Conservation (phyloP, 2,329 filamentous ascomycete species). For the Herpotrichia juniperi region DNA sequence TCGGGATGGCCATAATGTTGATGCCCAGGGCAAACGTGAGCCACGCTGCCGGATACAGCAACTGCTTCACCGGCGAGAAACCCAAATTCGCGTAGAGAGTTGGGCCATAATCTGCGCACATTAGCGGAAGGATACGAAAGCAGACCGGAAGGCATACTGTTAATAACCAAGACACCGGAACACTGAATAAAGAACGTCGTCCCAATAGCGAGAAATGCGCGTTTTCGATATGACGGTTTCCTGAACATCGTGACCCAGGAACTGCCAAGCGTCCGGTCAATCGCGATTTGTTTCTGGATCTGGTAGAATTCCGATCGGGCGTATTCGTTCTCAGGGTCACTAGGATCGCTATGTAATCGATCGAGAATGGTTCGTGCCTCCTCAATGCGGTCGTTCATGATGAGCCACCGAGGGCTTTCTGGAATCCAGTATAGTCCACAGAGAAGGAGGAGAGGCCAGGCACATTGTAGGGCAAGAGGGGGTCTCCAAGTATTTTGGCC, state of each 20-base stretch:
- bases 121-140: background rate
- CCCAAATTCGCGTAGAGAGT: conserved; percentile 35
- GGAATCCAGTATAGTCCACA: conserved; percentile 61
- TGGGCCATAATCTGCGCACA: conserved; percentile 25
- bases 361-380: conserved; percentile 65
- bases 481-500: conserved; percentile 53
- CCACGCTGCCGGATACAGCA: conserved; percentile 36
- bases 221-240: conserved; percentile 33
- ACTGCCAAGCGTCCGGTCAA: conserved; percentile 30
- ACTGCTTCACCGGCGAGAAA: conserved; percentile 28
- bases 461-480: conserved; percentile 54
- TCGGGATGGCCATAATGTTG: conserved; percentile 26
- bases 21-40: conserved; percentile 31
- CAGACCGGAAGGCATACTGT: conserved; percentile 11
- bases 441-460: conserved; percentile 54
- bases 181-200: conserved; percentile 36
- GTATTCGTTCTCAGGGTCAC: conserved; percentile 40
- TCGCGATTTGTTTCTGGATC: conserved; percentile 34
- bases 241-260: conserved; percentile 32
- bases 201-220: conserved; percentile 29
- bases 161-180: conserved; percentile 36
- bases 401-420: conserved; percentile 69
- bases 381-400: conserved; percentile 65
- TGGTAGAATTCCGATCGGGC: conserved; percentile 35
- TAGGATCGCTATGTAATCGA: conserved; percentile 66